phyloP scores from a whole-genome alignment of 2,329 filamentous ascomycete genomes.

The Neopestalotiopsis rosae region DNA sequence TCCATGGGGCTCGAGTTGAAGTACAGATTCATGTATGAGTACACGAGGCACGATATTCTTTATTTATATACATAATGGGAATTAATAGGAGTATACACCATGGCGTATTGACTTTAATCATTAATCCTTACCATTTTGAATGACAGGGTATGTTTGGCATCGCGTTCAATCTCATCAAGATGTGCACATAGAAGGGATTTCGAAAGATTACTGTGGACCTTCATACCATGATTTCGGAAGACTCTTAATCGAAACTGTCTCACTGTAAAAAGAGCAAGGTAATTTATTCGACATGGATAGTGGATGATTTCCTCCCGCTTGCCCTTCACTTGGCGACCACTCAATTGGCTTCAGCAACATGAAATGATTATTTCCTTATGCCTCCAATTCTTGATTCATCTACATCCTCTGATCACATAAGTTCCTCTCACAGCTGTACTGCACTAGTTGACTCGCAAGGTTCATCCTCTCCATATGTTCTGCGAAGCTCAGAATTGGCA shows the following conservation, averaged over 20 bases:
- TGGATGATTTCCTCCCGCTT: too few relatives aligned
- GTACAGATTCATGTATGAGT: not conserved
- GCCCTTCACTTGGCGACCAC: too few relatives aligned
- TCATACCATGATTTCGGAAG: too few relatives aligned
- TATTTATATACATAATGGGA: not conserved
- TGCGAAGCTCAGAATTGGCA: constrained; percentile 27
- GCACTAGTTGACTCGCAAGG: not conserved
- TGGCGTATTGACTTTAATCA: not conserved
- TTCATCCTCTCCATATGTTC: constrained; percentile 17
- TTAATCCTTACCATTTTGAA: not conserved
- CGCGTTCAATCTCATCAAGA: too few relatives aligned
- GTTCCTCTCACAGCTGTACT: not conserved
- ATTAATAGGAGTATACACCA: not conserved
- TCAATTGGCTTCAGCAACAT: too few relatives aligned
- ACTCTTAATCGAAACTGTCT: too few relatives aligned
- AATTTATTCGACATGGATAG: too few relatives aligned
- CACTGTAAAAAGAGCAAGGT: too few relatives aligned
- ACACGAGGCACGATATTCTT: not conserved
- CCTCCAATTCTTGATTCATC: not conserved
- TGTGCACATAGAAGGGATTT: too few relatives aligned
- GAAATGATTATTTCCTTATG: too few relatives aligned
- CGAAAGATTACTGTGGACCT: too few relatives aligned
- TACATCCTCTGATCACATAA: not conserved
- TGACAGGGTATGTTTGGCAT: not conserved
- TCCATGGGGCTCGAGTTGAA: not conserved